phyloP scores from a whole-genome alignment of 805 yeast genomes.

The Vanderwaltozyma tropicalis region DNA sequence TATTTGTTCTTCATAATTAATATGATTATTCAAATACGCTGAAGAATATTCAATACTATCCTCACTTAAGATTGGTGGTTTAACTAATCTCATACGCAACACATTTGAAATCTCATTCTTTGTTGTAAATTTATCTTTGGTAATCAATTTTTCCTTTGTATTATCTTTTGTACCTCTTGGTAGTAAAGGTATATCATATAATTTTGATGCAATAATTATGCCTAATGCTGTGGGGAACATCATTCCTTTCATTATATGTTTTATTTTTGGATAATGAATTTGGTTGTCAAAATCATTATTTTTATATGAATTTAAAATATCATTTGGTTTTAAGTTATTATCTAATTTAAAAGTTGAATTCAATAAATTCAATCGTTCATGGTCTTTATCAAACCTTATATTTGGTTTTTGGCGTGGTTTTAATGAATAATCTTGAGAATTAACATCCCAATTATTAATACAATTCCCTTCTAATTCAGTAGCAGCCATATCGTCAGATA shows the following conservation, averaged over 20 bases:
- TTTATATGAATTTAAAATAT: background rate
- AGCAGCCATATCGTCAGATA: background rate
- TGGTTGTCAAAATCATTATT: background rate
- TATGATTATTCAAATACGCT: background rate
- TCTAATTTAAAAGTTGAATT: background rate
- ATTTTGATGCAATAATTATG: slow-evolving; percentile 19
- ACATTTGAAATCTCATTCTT: background rate
- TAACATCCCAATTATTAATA: background rate
- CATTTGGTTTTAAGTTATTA: background rate
- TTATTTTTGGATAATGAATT: background rate
- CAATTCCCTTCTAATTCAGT: background rate
- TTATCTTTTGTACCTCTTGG: slow-evolving; percentile 1
- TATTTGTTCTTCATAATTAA: background rate
- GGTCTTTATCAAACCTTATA: background rate
- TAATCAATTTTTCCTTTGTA: background rate
- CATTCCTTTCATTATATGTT: background rate
- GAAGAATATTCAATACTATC: background rate
- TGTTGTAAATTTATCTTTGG: background rate
- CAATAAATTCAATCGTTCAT: slow-evolving; percentile 1
- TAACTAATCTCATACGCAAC: slow-evolving; percentile 1
- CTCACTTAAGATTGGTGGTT: slow-evolving; percentile 2
- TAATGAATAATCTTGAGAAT: background rate
- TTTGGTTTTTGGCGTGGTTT: slow-evolving; percentile 1
- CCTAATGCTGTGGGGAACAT: slow-evolving; percentile 22
- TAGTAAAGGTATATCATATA: slow-evolving; percentile 9